Base-by-base conservation (phyloP, 352 stramenopile genomes). In the Pythium dissimile region DNA sequence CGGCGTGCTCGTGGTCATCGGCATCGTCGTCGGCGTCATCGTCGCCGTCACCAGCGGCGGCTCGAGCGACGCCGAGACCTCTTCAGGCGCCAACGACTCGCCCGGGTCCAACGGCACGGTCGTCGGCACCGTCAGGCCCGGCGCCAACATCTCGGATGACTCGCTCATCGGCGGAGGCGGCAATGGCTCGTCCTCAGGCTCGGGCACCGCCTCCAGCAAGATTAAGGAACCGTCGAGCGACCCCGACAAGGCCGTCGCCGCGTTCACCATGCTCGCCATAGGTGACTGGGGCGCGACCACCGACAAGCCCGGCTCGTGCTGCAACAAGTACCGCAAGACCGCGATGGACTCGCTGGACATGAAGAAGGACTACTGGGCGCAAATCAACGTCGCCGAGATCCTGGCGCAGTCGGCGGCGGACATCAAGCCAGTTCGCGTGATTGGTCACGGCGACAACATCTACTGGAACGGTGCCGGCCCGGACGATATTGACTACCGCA, bases 261-360 rank as follows among this genome's bases (percentile, higher is more conserved):
- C 80, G 5, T 72, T 93, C 13, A 88, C 85, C 2, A 90, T 94
- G 77, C 68, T 94, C n/a, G 85, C 85, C 15, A 88, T 94, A 46
- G 85, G 85, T 18, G 85, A 94, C 61, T 94, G 85, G 85, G 85
- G 85, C 1, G 85, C 83, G 7, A 94, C 85, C 26, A 91, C 82
- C 7, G 83, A 92, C 69, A 91, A 93, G 66, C 83, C 85, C 2
- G 85, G 85, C 26, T 91, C 83, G 57, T 95, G 85, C 72, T 95
- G 85, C 62, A 92, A 91, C 74, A 90, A 93, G 69, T 95, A 95
- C 70, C 80, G 80, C 34, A 90, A 89, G 69, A 84, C 81, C 11
- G 74, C 75, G 15, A 72, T 77, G 54, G 83, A 90, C 60, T 89
- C 84, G 63, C 67, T 94, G 27, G 82, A 89, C 54, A 86, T 86